phyloP scores from a whole-genome alignment of 306 rosid genomes.

The Alnus rubra region DNA sequence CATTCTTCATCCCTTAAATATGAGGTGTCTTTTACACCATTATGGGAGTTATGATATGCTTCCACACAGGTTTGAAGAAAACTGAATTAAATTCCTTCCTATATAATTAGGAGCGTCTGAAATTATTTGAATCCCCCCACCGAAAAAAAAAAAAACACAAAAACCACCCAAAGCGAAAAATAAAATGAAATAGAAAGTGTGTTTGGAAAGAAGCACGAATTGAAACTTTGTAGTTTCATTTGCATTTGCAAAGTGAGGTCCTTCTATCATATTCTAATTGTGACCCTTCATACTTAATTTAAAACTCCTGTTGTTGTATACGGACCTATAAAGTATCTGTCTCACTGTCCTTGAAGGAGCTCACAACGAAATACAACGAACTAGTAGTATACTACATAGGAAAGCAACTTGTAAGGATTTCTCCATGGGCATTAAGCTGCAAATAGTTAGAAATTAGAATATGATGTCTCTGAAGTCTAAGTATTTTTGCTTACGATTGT shows the following conservation, averaged over 20 bases:
- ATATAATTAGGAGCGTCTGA: slow-evolving; percentile 3
- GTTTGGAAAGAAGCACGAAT: background rate
- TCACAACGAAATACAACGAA: too few relatives aligned
- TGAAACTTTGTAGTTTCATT: background rate
- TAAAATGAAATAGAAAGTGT: background rate
- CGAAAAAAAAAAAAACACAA: too few relatives aligned
- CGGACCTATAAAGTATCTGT: background rate
- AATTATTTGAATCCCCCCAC: background rate
- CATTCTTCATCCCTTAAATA: slow-evolving; percentile 90
- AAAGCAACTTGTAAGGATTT: background rate
- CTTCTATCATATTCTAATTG: background rate
- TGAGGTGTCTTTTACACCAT: slow-evolving; percentile 86
- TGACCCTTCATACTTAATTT: background rate
- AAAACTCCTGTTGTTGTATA: background rate
- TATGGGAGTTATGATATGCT: slow-evolving; percentile 76
- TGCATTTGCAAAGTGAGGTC: background rate
- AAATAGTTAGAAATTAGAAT: background rate
- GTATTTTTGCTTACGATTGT: background rate
- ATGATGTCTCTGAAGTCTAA: background rate
- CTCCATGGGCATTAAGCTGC: background rate
- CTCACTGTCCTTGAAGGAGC: background rate
- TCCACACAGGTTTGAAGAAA: slow-evolving; percentile 69
- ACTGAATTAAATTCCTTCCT: slow-evolving; percentile 17
- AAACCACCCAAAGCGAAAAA: too few relatives aligned
- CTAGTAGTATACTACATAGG: background rate